Conservation (phyloP, 495 filamentous ascomycete species). For the Penicillium diatomitis region DNA sequence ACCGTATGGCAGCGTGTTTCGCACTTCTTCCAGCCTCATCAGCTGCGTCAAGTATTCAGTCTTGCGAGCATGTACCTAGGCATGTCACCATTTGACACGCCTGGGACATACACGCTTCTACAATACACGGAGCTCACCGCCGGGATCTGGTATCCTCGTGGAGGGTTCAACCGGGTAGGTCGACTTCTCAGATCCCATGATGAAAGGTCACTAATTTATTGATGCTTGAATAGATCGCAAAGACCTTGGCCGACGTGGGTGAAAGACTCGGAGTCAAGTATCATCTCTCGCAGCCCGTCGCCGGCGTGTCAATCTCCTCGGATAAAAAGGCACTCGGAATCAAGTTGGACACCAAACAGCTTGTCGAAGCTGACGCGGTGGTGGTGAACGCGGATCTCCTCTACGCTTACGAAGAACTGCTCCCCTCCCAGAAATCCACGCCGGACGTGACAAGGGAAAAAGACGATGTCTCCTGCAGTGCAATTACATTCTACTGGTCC, state of each 20-base stretch:
- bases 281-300: not conserved
- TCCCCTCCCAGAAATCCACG: constrained; percentile 30
- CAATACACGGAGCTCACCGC: constrained; percentile 66
- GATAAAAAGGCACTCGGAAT: not conserved
- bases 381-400: constrained; percentile 60
- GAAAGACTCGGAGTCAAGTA: not conserved
- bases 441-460: constrained; percentile 35
- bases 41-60: constrained; percentile 55
- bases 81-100: constrained; percentile 63
- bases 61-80: constrained; percentile 72
- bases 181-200: constrained; percentile 17
- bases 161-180: constrained; percentile 46
- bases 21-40: constrained; percentile 55
- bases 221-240: not conserved
- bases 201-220: constrained; percentile 27
- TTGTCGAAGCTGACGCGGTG: constrained; percentile 48
- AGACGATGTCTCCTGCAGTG: constrained; percentile 49
- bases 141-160: constrained; percentile 65
- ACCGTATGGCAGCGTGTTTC: constrained; percentile 50
- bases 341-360: constrained; percentile 30
- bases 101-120: constrained; percentile 58
- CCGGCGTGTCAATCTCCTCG: not conserved
- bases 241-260: not conserved
- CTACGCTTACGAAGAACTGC: constrained; percentile 58
- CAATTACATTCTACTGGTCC: constrained; percentile 66